A percentile compares a stretch with the other conserved stretches of the same genome.
phyloP scores from a whole-genome alignment of 225 moss, liverwort and hornwort species.

The Pseudisothecium myosuroides region DNA sequence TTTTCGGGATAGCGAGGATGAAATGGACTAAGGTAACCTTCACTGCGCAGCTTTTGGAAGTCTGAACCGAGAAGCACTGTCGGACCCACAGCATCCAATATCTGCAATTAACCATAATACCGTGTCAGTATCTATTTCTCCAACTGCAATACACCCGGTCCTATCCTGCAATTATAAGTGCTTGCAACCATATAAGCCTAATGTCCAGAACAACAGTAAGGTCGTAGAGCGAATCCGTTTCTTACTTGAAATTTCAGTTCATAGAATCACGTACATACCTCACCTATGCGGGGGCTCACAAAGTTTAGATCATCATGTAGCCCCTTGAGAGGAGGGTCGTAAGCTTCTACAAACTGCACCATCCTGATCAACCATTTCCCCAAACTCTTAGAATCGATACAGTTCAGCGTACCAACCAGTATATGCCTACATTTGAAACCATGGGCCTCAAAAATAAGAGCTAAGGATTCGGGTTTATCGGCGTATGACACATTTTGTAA shows the following conservation, averaged over 20 bases:
- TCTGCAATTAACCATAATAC: slow-evolving; percentile 19
- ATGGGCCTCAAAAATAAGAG: background rate
- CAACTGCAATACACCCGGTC: background rate
- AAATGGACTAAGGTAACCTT: slow-evolving; percentile 97
- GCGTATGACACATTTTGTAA: background rate
- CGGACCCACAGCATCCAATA: slow-evolving; percentile 88
- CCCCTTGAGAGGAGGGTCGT: slow-evolving; percentile 83
- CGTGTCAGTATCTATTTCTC: background rate
- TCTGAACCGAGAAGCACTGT: slow-evolving; percentile 91
- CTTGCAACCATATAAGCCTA: background rate
- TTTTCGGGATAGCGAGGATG: slow-evolving; percentile 99
- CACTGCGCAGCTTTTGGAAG: slow-evolving; percentile 90
- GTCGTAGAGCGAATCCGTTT: background rate
- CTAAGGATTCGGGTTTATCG: background rate
- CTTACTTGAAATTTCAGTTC: background rate
- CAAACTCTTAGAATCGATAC: background rate
- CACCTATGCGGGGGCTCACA: slow-evolving; percentile 96
- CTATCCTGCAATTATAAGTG: background rate
- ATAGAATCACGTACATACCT: slow-evolving; percentile 46
- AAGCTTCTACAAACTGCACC: slow-evolving; percentile 98
- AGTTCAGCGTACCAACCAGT: background rate
- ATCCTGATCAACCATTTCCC: slow-evolving; percentile 35
- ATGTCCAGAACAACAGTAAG: background rate
- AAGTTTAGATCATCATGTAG: slow-evolving; percentile 97
- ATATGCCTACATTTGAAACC: background rate